Percentiles rank a stretch among this genome's conserved stretches.
Evolutionary conservation across 2,329 filamentous ascomycete genomes (phyloP).

Genomic region (Sclerotinia borealis): DNA sequence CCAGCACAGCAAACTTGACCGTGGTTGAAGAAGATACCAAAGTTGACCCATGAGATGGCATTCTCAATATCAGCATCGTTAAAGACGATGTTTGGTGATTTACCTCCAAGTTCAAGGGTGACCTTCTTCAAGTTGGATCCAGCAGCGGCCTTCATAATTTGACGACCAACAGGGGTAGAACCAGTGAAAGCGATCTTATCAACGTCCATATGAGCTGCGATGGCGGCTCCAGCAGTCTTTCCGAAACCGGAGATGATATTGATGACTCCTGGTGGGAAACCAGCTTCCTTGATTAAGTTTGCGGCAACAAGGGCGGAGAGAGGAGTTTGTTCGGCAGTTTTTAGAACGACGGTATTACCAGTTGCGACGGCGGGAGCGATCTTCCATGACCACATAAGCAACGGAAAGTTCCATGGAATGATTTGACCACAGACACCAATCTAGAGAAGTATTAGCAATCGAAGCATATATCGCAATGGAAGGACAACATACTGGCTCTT

Average conservation of each 20-base stretch:
- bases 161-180: slow-evolving; percentile 54
- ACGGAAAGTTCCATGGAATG: slow-evolving; percentile 67
- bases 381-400: slow-evolving; percentile 64
- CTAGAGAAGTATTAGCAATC: slow-evolving; percentile 15
- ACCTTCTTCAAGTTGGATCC: slow-evolving; percentile 60
- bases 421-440: slow-evolving; percentile 66
- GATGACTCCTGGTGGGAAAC: slow-evolving; percentile 59
- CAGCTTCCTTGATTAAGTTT: slow-evolving; percentile 53
- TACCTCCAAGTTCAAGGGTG: slow-evolving; percentile 57
- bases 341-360: slow-evolving; percentile 54
- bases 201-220: slow-evolving; percentile 57
- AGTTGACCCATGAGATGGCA: slow-evolving; percentile 57
- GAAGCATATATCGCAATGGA: background rate
- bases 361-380: slow-evolving; percentile 54
- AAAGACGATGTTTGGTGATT: slow-evolving; percentile 58
- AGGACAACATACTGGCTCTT: slow-evolving; percentile 50
- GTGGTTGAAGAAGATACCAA: slow-evolving; percentile 40
- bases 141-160: slow-evolving; percentile 59
- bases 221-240: slow-evolving; percentile 58
- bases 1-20: slow-evolving; percentile 49
- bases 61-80: slow-evolving; percentile 56
- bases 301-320: slow-evolving; percentile 50
- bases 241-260: slow-evolving; percentile 62
- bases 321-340: slow-evolving; percentile 58
- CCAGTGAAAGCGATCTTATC: slow-evolving; percentile 65